These are phyloP conservation scores for Calocera viscosa DNA, from an alignment of 768 basidiomycete genomes.

Conservation along the genomic window DNA sequence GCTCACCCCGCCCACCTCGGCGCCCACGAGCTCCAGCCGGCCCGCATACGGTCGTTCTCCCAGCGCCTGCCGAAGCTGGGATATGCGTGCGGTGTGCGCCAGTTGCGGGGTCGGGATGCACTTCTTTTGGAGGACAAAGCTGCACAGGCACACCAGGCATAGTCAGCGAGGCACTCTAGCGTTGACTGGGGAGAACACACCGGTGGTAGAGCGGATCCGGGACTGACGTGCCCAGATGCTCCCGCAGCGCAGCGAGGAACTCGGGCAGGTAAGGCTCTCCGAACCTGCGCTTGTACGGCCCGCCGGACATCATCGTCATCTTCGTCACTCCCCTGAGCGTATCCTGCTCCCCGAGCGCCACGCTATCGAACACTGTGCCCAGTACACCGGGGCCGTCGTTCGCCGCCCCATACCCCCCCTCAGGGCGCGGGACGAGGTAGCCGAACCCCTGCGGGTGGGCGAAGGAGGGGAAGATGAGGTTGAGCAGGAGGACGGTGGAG, in stretches of 20 bases:
- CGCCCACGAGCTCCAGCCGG: conserved; percentile 57
- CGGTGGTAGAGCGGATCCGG: conserved; percentile 13
- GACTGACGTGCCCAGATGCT: conserved; percentile 1
- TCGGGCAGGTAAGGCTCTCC: conserved; percentile 2
- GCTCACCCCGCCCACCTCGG: conserved; percentile 76
- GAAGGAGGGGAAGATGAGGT: conserved; percentile 59
- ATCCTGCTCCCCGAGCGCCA: conserved; percentile 53
- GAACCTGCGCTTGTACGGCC: conserved; percentile 41
- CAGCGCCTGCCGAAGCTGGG: conserved; percentile 40
- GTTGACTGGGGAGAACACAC: conserved; percentile 23
- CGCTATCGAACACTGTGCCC: conserved; percentile 85
- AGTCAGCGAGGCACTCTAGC: too few species aligned
- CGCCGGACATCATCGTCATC: conserved; percentile 83
- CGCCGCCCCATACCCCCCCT: conserved; percentile 36
- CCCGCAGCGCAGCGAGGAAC: not conserved
- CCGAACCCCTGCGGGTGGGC: conserved; percentile 81
- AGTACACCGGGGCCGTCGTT: conserved; percentile 41
- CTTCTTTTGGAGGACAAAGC: conserved; percentile 32
- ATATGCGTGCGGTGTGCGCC: conserved; percentile 61
- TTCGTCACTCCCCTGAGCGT: conserved; percentile 36
- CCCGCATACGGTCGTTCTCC: conserved; percentile 33
- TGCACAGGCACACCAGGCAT: too few species aligned
- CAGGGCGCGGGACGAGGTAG: conserved; percentile 78
- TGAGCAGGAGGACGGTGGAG: conserved; percentile 77
- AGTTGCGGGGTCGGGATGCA: conserved; percentile 72